Conservation (phyloP, 1,139 yeast species). For the Taphrina flavorubra region DNA sequence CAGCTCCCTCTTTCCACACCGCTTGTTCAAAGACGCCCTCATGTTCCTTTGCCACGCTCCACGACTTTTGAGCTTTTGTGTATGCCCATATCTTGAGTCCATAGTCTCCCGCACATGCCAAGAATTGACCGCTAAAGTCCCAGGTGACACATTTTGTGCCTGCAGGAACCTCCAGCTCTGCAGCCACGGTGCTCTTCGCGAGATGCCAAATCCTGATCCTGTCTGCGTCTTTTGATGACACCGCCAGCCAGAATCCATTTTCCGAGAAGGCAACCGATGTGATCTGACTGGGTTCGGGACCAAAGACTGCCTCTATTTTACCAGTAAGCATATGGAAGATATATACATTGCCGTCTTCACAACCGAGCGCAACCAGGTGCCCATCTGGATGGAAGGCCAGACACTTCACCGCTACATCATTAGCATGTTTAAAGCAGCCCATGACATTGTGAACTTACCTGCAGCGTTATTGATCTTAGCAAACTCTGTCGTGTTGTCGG, state of each 20-base stretch:
- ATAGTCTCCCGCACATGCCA: slow-evolving; percentile 48
- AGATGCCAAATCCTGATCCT: slow-evolving; percentile 47
- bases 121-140: slow-evolving; percentile 55
- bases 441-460: slow-evolving; percentile 2
- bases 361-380: slow-evolving; percentile 61
- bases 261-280: slow-evolving; percentile 61
- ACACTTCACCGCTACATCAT: slow-evolving; percentile 50
- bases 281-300: slow-evolving; percentile 50
- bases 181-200: slow-evolving; percentile 47
- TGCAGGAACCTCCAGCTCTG: slow-evolving; percentile 46
- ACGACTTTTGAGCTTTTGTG: slow-evolving; percentile 37
- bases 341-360: slow-evolving; percentile 53
- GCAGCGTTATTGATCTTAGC: slow-evolving; percentile 3
- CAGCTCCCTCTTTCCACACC: slow-evolving; percentile 36
- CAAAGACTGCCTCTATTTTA: slow-evolving; percentile 55
- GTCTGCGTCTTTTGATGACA: slow-evolving; percentile 48
- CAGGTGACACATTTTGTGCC: slow-evolving; percentile 52
- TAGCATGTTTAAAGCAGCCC: background rate
- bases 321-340: slow-evolving; percentile 58
- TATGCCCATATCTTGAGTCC: slow-evolving; percentile 35
- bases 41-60: slow-evolving; percentile 30
- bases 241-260: slow-evolving; percentile 71
- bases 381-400: slow-evolving; percentile 68
- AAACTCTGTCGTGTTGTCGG: slow-evolving; percentile 11
- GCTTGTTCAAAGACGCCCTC: slow-evolving; percentile 19